Evolutionary conservation across 352 stramenopile genomes (phyloP).

Genomic region (Globisporangium okanoganense): DNA sequence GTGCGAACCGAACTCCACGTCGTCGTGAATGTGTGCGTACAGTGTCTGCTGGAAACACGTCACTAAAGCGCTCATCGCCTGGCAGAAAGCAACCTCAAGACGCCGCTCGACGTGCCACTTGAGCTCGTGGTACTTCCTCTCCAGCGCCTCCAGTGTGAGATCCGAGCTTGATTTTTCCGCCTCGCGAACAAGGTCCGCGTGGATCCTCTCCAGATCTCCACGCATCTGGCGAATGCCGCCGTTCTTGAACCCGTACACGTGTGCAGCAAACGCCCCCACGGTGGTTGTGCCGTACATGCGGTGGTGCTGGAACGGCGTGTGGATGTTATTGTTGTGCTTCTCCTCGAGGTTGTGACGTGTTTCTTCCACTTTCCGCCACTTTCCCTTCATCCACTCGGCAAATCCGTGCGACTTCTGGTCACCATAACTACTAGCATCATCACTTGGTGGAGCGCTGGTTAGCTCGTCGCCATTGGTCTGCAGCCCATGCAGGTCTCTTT

Average conservation of each 20-base stretch:
- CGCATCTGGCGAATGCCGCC: slow-evolving; percentile 76
- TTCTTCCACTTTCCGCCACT: slow-evolving; percentile 13
- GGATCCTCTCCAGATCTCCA: slow-evolving; percentile 54
- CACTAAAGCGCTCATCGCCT: slow-evolving; percentile 76
- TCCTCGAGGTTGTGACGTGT: slow-evolving; percentile 5
- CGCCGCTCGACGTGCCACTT: slow-evolving; percentile 83
- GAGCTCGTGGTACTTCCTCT: slow-evolving; percentile 76
- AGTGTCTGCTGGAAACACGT: slow-evolving; percentile 86
- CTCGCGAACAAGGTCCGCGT: slow-evolving; percentile 44
- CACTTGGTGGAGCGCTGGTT: not conserved
- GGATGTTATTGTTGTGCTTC: not conserved
- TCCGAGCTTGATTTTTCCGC: slow-evolving; percentile 52
- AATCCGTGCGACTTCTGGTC: slow-evolving; percentile 14
- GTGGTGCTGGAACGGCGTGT: slow-evolving; percentile 43
- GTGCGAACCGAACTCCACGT: slow-evolving; percentile 31
- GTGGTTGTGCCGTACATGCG: slow-evolving; percentile 79
- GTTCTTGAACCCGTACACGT: slow-evolving; percentile 81
- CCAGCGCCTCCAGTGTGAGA: slow-evolving; percentile 65
- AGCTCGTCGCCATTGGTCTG: slow-evolving; percentile 20
- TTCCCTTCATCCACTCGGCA: slow-evolving; percentile 20
- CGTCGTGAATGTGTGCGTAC: slow-evolving; percentile 70
- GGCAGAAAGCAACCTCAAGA: slow-evolving; percentile 79
- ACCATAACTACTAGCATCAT: not conserved
- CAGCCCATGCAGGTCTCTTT: slow-evolving; percentile 36
- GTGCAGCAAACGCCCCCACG: slow-evolving; percentile 77